Conservation (phyloP, 1,139 yeast genomes). For the Yamadazyma songkhlaensis region DNA sequence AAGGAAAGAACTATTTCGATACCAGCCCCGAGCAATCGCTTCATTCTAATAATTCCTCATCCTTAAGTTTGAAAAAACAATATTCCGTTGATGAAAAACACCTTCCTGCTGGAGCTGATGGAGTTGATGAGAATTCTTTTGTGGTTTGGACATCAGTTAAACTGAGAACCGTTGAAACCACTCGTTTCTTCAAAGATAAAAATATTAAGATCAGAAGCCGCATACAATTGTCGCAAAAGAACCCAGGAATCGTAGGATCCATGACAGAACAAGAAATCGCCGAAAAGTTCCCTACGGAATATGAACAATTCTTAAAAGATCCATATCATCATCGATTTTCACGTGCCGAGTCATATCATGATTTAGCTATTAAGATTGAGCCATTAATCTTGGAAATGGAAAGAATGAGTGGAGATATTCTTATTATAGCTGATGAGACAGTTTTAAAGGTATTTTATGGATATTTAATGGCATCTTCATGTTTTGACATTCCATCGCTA, state of each 20-base stretch:
- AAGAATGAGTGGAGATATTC: constrained; percentile 80
- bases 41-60: constrained; percentile 9
- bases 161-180: constrained; percentile 77
- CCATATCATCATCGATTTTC: constrained; percentile 94
- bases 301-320: constrained; percentile 60
- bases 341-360: constrained; percentile 93
- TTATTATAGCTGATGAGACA: constrained; percentile 92
- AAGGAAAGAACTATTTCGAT: constrained; percentile 28
- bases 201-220: constrained; percentile 68
- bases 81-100: constrained; percentile 31
- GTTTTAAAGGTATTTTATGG: constrained; percentile 88
- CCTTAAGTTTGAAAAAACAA: constrained; percentile 14
- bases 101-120: constrained; percentile 50
- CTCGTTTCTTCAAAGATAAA: constrained; percentile 58
- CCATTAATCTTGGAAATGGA: constrained; percentile 92
- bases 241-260: constrained; percentile 86
- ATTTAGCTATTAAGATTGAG: constrained; percentile 89
- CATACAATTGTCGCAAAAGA: constrained; percentile 80
- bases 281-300: constrained; percentile 65
- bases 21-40: constrained; percentile 4
- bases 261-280: constrained; percentile 59
- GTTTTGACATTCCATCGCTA: constrained; percentile 78
- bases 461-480: constrained; percentile 88
- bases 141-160: constrained; percentile 94
- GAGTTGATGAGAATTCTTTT: constrained; percentile 48